Percentiles rank a stretch among this genome's conserved stretches.
Conservation (phyloP, 768 basidiomycete species). For the Plicaturopsis crispa region DNA sequence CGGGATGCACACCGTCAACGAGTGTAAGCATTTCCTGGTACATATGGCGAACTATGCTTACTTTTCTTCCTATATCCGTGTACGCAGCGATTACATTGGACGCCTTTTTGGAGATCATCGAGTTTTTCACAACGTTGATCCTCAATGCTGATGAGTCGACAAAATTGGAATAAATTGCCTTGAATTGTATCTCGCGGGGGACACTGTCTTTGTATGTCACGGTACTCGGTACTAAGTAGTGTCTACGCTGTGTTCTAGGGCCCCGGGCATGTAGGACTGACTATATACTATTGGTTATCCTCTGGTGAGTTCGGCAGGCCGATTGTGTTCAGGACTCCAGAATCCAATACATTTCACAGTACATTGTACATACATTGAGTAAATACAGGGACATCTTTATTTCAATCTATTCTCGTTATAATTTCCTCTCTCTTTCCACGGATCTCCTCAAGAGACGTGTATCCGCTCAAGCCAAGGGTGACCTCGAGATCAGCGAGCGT, state of each 20-base stretch:
- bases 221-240: too few relatives aligned
- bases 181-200: too few relatives aligned
- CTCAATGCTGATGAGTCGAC: conserved; percentile 35
- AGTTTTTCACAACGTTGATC: conserved; percentile 36
- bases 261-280: too few relatives aligned
- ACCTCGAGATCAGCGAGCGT: conserved; percentile 64
- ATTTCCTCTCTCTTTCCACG: conserved; percentile 50
- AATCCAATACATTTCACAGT: too few relatives aligned
- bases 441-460: conserved; percentile 49
- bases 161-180: too few relatives aligned
- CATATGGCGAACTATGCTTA: too few relatives aligned
- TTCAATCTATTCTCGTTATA: conserved; percentile 12
- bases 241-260: too few relatives aligned
- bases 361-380: too few relatives aligned
- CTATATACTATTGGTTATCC: too few relatives aligned
- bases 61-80: background rate
- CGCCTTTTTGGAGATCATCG: conserved; percentile 30
- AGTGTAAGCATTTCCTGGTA: conserved; percentile 36
- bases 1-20: conserved; percentile 63
- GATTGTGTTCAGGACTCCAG: too few relatives aligned
- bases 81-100: conserved; percentile 21
- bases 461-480: conserved; percentile 58
- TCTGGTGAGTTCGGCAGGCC: too few relatives aligned
- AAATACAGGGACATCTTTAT: background rate
- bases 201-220: too few relatives aligned